These are phyloP conservation scores for Chaetomium sp. DNA, from an alignment of 2,329 filamentous ascomycete species.

Conservation along the genomic window DNA sequence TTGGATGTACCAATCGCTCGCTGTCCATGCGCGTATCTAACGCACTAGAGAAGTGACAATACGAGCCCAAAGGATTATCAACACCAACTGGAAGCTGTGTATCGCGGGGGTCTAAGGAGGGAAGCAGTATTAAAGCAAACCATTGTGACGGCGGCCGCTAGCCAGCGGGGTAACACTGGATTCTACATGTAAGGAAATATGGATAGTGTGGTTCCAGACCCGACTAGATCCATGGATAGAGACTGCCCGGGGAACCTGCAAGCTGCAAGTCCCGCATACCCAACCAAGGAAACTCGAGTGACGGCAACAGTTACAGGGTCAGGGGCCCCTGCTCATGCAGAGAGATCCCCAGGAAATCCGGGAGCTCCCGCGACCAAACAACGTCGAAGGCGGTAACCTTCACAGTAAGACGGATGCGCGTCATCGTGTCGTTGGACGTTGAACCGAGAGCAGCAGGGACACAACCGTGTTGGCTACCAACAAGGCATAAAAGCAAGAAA, in stretches of 20 bases:
- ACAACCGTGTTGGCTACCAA: neutral
- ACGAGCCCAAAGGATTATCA: neutral
- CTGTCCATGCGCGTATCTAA: neutral
- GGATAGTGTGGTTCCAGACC: neutral
- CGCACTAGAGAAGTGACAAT: neutral
- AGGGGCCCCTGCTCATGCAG: neutral
- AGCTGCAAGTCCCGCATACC: neutral
- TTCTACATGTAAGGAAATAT: neutral
- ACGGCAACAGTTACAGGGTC: neutral
- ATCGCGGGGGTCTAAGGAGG: neutral
- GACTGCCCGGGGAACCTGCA: neutral
- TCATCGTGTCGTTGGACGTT: neutral
- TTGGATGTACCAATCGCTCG: neutral
- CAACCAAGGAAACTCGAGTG: neutral
- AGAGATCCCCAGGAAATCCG: neutral
- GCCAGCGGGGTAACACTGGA: no score
- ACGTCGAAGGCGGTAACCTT: neutral
- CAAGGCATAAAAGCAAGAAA: neutral
- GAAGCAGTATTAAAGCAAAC: neutral
- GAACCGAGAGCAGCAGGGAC: neutral
- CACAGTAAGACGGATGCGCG: neutral
- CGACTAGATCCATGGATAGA: neutral
- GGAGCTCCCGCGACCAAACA: neutral
- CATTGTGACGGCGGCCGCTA: no score
- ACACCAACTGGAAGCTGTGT: neutral